These are phyloP conservation scores for Colletotrichum sp. DNA, from an alignment of 2,329 filamentous ascomycete species.

Conservation along the genomic window DNA sequence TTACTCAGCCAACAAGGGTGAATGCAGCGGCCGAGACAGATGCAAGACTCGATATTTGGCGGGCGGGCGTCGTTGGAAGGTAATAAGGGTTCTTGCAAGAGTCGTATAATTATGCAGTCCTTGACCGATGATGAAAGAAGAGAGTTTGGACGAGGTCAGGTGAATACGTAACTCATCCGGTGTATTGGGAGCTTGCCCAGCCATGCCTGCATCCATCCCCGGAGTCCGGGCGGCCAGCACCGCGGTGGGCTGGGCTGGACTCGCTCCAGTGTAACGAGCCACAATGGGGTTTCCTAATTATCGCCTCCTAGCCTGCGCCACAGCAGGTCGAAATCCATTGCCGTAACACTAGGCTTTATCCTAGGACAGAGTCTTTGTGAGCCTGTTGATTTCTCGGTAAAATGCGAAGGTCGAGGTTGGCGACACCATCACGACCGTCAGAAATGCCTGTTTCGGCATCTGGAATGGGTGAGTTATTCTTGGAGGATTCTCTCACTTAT, in stretches of 20 bases:
- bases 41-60: background rate
- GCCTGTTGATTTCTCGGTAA: background rate
- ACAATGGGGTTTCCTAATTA: background rate
- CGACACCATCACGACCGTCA: background rate
- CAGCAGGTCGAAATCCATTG: background rate
- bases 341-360: background rate
- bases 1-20: constrained; percentile 16
- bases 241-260: background rate
- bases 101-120: background rate
- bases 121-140: constrained; percentile 15
- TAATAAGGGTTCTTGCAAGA: background rate
- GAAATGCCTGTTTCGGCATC: background rate
- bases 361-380: background rate
- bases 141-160: constrained; percentile 3
- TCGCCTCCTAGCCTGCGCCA: background rate
- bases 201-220: background rate
- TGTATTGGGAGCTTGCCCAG: background rate
- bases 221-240: background rate
- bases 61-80: background rate
- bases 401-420: background rate
- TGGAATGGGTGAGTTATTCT: background rate
- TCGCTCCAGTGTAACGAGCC: background rate
- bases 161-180: constrained; percentile 7
- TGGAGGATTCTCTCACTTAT: background rate
- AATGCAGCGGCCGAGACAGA: background rate